Percentiles rank a stretch among this genome's conserved stretches.
phyloP scores from a whole-genome alignment of 352 stramenopile species.

The Phytopythium aichiense region DNA sequence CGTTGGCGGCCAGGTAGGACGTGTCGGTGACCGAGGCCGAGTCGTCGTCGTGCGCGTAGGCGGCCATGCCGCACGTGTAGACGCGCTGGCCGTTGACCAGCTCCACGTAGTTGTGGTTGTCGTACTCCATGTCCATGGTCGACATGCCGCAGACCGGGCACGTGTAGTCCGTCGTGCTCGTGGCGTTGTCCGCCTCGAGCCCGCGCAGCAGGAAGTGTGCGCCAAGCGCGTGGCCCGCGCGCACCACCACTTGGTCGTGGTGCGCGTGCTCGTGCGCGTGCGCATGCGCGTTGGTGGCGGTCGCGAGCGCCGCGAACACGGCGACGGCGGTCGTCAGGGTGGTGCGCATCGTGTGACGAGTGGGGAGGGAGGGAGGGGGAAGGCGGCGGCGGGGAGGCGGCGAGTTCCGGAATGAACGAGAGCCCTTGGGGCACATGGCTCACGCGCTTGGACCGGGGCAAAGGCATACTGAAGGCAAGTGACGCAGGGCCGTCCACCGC shows the following conservation, averaged over 20 bases:
- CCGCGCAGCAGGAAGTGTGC: slow-evolving; percentile 8
- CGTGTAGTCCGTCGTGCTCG: slow-evolving; percentile 23
- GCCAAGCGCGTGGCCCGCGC: neutral
- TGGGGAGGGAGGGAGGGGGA: neutral
- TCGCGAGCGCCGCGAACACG: neutral
- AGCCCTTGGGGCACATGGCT: neutral
- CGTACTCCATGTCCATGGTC: slow-evolving; percentile 43
- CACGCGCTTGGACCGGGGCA: neutral
- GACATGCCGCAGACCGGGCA: slow-evolving; percentile 78
- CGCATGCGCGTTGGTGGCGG: neutral
- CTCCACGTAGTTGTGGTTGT: slow-evolving; percentile 61
- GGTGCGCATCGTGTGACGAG: neutral
- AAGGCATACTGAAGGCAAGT: neutral
- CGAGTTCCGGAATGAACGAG: neutral
- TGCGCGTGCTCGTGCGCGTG: slow-evolving; percentile 6
- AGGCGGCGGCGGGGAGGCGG: neutral
- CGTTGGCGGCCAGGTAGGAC: slow-evolving; percentile 64
- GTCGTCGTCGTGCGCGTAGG: slow-evolving; percentile 45
- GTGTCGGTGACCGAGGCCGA: slow-evolving; percentile 57
- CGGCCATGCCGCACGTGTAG: slow-evolving; percentile 77
- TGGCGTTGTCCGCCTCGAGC: slow-evolving; percentile 6
- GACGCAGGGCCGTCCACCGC: neutral
- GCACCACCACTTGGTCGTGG: neutral
- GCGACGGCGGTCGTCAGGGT: neutral
- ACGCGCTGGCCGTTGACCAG: slow-evolving; percentile 58